These are phyloP conservation scores for Guillardia theta DNA, from an alignment of 78 protist genomes.

Conservation along the genomic window DNA sequence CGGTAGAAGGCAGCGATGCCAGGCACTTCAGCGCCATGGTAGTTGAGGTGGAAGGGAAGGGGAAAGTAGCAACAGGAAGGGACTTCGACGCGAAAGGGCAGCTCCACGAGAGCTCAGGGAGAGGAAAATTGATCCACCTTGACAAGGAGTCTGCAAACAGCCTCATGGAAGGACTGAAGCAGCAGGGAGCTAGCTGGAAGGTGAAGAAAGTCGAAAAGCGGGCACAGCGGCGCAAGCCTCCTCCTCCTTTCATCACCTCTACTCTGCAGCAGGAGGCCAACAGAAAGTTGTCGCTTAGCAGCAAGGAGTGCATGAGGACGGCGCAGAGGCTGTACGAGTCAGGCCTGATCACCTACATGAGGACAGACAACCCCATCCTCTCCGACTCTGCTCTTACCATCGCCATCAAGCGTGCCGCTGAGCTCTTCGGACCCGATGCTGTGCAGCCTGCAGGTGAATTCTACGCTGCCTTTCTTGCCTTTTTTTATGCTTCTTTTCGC, in stretches of 20 bases:
- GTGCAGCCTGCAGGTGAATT: neutral
- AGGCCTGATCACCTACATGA: conserved; percentile 50
- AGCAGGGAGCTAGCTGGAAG: neutral
- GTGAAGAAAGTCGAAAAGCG: neutral
- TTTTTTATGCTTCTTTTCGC: neutral
- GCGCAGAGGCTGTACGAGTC: conserved; percentile 45
- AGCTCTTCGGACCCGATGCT: neutral
- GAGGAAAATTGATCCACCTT: neutral
- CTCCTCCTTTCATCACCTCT: conserved; percentile 46
- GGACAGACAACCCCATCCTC: conserved; percentile 28
- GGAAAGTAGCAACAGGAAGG: too few relatives aligned
- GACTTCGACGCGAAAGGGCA: neutral
- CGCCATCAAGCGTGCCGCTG: neutral
- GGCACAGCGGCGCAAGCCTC: neutral
- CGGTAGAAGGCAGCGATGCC: too few relatives aligned
- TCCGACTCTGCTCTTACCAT: neutral
- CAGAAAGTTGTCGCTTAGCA: neutral
- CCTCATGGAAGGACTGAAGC: neutral
- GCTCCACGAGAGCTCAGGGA: neutral
- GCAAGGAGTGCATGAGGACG: conserved; percentile 23
- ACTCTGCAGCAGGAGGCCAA: conserved; percentile 51
- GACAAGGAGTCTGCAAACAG: neutral
- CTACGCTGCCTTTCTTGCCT: neutral
- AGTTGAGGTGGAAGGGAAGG: too few relatives aligned
- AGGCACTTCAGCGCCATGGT: too few relatives aligned